These are phyloP conservation scores for Calonectria leucothoes DNA, from an alignment of 2,329 filamentous ascomycete genomes.

Conservation along the genomic window DNA sequence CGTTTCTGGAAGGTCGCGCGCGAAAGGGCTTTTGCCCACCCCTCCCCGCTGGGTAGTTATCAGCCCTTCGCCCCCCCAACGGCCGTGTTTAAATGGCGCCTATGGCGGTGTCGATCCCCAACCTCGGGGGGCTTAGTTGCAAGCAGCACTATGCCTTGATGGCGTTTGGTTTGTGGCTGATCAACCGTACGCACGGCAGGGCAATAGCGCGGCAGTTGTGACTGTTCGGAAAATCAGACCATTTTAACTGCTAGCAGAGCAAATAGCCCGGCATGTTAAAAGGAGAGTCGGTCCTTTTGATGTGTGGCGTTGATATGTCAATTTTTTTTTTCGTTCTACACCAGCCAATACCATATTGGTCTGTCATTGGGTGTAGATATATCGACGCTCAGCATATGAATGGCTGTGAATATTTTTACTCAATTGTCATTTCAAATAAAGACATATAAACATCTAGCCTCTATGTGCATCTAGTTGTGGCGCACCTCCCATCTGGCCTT, in stretches of 20 bases:
- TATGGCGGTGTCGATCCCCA: neutral
- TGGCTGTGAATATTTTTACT: neutral
- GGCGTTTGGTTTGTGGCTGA: neutral
- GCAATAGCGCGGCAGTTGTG: neutral
- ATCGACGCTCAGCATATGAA: neutral
- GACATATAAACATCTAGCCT: conserved; percentile 10
- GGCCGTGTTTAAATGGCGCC: neutral
- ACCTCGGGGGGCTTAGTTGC: neutral
- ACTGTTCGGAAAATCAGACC: neutral
- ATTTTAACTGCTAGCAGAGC: neutral
- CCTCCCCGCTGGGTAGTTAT: no score
- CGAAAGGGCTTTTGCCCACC: neutral
- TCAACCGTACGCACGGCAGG: neutral
- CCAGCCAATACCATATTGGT: neutral
- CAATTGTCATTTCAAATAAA: neutral
- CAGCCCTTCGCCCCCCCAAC: neutral
- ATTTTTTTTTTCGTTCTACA: neutral
- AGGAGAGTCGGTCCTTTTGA: neutral
- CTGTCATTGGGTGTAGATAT: neutral
- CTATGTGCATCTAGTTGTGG: conserved; percentile 14
- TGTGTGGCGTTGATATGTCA: neutral
- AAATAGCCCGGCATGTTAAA: neutral
- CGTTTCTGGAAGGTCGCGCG: neutral
- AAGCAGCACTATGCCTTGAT: neutral
- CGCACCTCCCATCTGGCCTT: neutral